Conservation (phyloP, 169 alveolate species). For the Plasmodium yoelii region DNA sequence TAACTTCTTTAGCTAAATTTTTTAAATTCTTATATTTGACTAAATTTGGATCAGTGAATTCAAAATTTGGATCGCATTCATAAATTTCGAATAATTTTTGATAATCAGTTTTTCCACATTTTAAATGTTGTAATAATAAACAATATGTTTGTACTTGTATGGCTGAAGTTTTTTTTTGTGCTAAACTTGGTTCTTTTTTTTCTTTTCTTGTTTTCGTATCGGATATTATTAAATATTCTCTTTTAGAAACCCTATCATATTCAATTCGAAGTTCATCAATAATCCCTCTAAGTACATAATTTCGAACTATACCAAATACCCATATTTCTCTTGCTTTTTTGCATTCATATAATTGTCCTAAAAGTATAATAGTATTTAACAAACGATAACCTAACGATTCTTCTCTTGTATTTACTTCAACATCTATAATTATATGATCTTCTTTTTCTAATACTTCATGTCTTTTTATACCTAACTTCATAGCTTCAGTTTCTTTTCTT, state of each 20-base stretch:
- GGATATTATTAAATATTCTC: conserved; percentile 81
- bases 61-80: conserved; percentile 81
- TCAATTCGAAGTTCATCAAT: conserved; percentile 85
- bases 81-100: conserved; percentile 78
- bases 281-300: conserved; percentile 84
- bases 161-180: conserved; percentile 85
- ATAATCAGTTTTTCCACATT: conserved; percentile 77
- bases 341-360: conserved; percentile 78
- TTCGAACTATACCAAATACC: conserved; percentile 82
- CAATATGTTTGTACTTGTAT: conserved; percentile 87
- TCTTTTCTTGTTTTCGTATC: conserved; percentile 86
- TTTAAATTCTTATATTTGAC: conserved; percentile 80
- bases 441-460: conserved; percentile 87
- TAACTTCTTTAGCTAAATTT: conserved; percentile 74
- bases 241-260: conserved; percentile 67
- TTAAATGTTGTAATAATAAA: conserved; percentile 79
- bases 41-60: conserved; percentile 80
- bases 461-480: conserved; percentile 85
- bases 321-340: conserved; percentile 88
- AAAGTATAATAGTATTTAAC: conserved; percentile 80
- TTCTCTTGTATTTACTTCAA: conserved; percentile 84
- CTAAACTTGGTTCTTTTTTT: conserved; percentile 78
- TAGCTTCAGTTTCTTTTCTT: conserved; percentile 84
- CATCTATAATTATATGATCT: conserved; percentile 85
- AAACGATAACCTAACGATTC: conserved; percentile 85